Evolutionary conservation across 345 rosid species (phyloP).

Genomic region (Moricandia moricandioides): DNA sequence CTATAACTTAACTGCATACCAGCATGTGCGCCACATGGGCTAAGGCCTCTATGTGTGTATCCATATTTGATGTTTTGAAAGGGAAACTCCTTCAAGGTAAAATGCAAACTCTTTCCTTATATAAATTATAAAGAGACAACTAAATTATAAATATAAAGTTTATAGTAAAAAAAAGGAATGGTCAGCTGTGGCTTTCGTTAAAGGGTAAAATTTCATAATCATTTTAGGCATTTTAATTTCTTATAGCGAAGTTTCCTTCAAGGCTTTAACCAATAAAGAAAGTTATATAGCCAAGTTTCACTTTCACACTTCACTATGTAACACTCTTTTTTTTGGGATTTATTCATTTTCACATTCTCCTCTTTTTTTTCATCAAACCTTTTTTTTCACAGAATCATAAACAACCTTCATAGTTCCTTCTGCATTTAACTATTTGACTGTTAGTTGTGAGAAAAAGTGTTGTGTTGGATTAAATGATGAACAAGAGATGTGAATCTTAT

Average conservation of each 20-base stretch:
- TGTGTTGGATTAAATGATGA: background rate
- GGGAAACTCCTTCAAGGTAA: background rate
- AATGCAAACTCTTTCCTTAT: background rate
- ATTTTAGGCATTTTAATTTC: background rate
- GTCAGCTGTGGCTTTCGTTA: background rate
- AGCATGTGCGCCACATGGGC: conserved; percentile 14
- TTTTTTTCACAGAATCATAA: background rate
- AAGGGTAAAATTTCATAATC: background rate
- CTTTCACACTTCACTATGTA: conserved; percentile 20
- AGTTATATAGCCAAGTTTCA: conserved; percentile 11
- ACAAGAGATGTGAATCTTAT: conserved; percentile 26
- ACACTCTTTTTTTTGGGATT: background rate
- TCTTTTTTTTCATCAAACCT: background rate
- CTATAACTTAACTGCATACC: background rate
- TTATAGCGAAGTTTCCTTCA: background rate
- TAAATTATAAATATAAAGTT: background rate
- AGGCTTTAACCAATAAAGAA: background rate
- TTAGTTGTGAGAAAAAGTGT: background rate
- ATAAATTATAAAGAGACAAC: too few relatives aligned
- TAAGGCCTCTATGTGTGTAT: conserved; percentile 8
- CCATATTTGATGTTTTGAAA: conserved; percentile 7
- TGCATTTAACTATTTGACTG: conserved; percentile 4
- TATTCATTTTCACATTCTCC: background rate
- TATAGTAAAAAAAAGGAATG: background rate
- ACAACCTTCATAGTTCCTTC: conserved; percentile 1